phyloP scores from a whole-genome alignment of 2,329 filamentous ascomycete genomes.

The Epichloe sibirici region DNA sequence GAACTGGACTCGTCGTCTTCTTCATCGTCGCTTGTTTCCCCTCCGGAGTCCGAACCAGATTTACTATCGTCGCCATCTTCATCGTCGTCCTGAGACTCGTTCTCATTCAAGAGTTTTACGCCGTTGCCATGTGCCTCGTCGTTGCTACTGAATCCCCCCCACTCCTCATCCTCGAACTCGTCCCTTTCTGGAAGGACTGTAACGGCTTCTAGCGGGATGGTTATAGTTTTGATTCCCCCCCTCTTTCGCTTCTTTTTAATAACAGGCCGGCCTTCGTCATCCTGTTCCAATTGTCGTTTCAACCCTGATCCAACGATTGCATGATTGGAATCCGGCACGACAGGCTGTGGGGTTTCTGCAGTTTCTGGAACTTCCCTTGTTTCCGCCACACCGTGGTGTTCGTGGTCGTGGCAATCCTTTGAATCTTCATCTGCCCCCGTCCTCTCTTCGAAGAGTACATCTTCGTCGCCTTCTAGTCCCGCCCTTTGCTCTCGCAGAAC shows the following conservation, averaged over 20 bases:
- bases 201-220: slow-evolving; percentile 28
- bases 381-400: slow-evolving; percentile 8
- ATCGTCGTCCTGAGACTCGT: slow-evolving; percentile 15
- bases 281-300: slow-evolving; percentile 74
- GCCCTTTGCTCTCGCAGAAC: slow-evolving; percentile 53
- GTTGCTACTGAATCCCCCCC: slow-evolving; percentile 49
- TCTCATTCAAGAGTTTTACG: slow-evolving; percentile 9
- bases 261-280: slow-evolving; percentile 66
- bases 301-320: slow-evolving; percentile 58
- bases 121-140: slow-evolving; percentile 17
- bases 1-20: slow-evolving; percentile 22
- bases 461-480: slow-evolving; percentile 44
- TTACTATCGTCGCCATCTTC: slow-evolving; percentile 22
- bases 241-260: slow-evolving; percentile 72
- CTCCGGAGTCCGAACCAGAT: slow-evolving; percentile 8
- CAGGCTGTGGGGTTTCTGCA: background rate
- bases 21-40: slow-evolving; percentile 15
- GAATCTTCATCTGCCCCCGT: slow-evolving; percentile 20
- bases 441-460: slow-evolving; percentile 38
- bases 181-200: slow-evolving; percentile 25
- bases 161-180: slow-evolving; percentile 35
- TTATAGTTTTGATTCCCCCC: slow-evolving; percentile 45
- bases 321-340: background rate
- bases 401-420: slow-evolving; percentile 11
- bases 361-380: background rate